phyloP scores from a whole-genome alignment of 768 basidiomycete genomes.

The Tricholomella constricta region DNA sequence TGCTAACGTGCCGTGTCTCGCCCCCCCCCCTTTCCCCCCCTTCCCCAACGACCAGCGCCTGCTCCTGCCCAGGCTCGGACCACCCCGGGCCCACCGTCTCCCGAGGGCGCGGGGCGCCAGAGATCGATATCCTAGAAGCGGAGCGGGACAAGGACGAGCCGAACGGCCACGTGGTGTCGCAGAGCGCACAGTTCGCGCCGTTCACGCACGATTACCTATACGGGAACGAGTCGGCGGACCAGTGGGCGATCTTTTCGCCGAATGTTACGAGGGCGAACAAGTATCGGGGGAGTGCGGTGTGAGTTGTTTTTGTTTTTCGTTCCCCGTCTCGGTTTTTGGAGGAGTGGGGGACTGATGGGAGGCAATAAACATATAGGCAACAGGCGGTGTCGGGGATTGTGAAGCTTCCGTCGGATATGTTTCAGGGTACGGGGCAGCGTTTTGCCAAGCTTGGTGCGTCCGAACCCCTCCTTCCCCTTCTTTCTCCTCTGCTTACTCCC shows the following conservation, averaged over 20 bases:
- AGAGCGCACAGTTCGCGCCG: conserved; percentile 72
- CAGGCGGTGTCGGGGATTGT: conserved; percentile 56
- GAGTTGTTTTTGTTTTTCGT: conserved; percentile 4
- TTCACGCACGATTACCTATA: conserved; percentile 47
- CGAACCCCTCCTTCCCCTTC: background rate
- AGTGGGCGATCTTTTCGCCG: conserved; percentile 36
- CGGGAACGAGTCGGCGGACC: conserved; percentile 29
- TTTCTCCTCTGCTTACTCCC: background rate
- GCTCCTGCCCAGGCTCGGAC: conserved; percentile 73
- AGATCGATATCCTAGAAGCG: conserved; percentile 84
- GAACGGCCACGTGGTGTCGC: conserved; percentile 63
- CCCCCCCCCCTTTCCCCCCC: background rate
- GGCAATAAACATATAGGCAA: conserved; percentile 30
- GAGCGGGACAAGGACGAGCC: conserved; percentile 56
- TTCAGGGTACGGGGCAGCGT: conserved; percentile 14
- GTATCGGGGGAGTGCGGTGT: conserved; percentile 54
- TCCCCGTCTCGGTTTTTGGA: background rate
- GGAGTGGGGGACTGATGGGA: background rate
- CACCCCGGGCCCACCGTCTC: conserved; percentile 68
- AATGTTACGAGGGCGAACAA: conserved; percentile 36
- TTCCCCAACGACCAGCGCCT: conserved; percentile 49
- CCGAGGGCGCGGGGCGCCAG: conserved; percentile 72
- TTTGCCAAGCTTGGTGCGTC: conserved; percentile 10
- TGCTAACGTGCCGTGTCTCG: no score
- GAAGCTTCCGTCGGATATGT: conserved; percentile 38